These are phyloP conservation scores for Spiromastix sp. DNA, from an alignment of 2,329 filamentous ascomycete genomes.

Conservation along the genomic window DNA sequence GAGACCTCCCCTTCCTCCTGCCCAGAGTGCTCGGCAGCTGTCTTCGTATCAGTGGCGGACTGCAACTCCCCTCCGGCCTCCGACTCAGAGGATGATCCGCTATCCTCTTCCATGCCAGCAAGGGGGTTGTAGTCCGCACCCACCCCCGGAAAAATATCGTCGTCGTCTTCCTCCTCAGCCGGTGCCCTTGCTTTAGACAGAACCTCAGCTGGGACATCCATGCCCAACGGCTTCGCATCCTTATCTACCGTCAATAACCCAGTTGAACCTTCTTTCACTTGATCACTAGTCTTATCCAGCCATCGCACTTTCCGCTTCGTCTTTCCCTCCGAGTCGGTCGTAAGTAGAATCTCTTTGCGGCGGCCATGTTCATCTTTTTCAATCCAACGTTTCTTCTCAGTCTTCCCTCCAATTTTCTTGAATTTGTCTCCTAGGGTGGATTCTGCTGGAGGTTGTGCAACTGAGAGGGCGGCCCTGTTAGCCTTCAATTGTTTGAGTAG, in stretches of 20 bases:
- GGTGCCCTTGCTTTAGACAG: conserved; percentile 23
- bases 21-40: conserved; percentile 6
- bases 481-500: conserved; percentile 51
- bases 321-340: conserved; percentile 49
- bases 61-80: conserved; percentile 13
- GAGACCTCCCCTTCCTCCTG: background rate
- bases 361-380: conserved; percentile 45
- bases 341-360: conserved; percentile 47
- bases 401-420: conserved; percentile 40
- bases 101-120: conserved; percentile 40
- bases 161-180: conserved; percentile 42
- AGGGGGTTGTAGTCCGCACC: conserved; percentile 52
- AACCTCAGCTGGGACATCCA: conserved; percentile 38
- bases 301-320: conserved; percentile 53
- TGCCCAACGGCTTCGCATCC: conserved; percentile 38
- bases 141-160: conserved; percentile 53
- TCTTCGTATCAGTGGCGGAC: conserved; percentile 7
- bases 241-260: conserved; percentile 34
- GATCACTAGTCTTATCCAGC: conserved; percentile 29
- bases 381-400: conserved; percentile 41
- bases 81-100: conserved; percentile 31
- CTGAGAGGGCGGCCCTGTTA: conserved; percentile 34
- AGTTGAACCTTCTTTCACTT: conserved; percentile 14
- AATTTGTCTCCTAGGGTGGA: conserved; percentile 46
- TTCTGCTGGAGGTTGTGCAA: conserved; percentile 27